These are phyloP conservation scores for Sporisorium exsertum DNA, from an alignment of 1,284 basidiomycete species.

Conservation along the genomic window DNA sequence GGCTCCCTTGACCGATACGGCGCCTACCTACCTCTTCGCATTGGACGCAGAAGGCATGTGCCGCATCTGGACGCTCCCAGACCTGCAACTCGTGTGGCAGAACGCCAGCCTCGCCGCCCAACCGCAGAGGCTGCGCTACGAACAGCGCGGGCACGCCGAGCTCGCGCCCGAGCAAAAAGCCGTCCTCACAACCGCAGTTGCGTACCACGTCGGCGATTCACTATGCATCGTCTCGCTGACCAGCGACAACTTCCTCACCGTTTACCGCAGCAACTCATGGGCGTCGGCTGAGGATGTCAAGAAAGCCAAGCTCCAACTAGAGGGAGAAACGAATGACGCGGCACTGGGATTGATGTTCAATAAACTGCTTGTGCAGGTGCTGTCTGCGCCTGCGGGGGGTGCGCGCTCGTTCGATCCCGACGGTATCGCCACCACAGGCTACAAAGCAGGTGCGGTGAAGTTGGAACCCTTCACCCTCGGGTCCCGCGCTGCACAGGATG, in stretches of 20 bases:
- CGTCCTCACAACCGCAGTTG: slow-evolving; percentile 10
- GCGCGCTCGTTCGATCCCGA: slow-evolving; percentile 15
- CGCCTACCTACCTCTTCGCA: slow-evolving; percentile 29
- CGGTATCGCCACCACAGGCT: neutral
- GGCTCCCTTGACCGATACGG: neutral
- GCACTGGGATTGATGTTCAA: slow-evolving; percentile 36
- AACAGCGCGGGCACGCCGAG: slow-evolving; percentile 15
- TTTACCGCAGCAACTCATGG: slow-evolving; percentile 39
- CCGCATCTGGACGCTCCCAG: slow-evolving; percentile 48
- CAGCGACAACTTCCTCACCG: slow-evolving; percentile 45
- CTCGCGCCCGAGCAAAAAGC: slow-evolving; percentile 31
- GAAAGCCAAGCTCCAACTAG: neutral
- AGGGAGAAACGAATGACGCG: neutral
- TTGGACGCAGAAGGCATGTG: slow-evolving; percentile 10
- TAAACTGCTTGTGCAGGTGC: slow-evolving; percentile 33
- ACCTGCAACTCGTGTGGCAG: slow-evolving; percentile 33
- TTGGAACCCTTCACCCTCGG: slow-evolving; percentile 15
- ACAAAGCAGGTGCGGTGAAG: slow-evolving; percentile 10
- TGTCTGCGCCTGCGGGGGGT: slow-evolving; percentile 29
- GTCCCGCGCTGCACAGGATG: neutral
- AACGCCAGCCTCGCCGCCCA: slow-evolving; percentile 31
- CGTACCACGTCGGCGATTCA: slow-evolving; percentile 52
- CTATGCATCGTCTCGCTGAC: slow-evolving; percentile 53
- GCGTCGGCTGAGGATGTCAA: slow-evolving; percentile 2
- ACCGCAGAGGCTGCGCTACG: slow-evolving; percentile 34